phyloP scores from a whole-genome alignment of 495 filamentous ascomycete species.

The Sphaerosporella brunnea region DNA sequence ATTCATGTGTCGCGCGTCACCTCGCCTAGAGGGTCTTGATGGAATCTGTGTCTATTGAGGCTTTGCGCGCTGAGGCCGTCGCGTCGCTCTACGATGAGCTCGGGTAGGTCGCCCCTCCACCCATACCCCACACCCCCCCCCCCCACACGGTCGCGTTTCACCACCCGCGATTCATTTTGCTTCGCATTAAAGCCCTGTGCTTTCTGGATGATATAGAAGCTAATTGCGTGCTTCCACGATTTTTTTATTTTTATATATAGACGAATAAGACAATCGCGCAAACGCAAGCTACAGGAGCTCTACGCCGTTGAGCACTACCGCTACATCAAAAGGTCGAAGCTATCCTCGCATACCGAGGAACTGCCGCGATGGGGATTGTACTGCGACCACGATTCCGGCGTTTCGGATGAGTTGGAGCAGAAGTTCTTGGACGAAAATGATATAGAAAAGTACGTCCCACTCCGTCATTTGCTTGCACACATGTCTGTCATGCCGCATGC shows the following conservation, averaged over 20 bases:
- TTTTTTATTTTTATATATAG: slow-evolving; percentile 5
- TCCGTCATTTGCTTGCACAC: too few species aligned
- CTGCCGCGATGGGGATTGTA: slow-evolving; percentile 19
- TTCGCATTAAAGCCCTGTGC: not conserved
- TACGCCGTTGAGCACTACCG: slow-evolving; percentile 22
- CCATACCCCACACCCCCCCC: not conserved
- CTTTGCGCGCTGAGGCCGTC: slow-evolving; percentile 6
- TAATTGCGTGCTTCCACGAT: not conserved
- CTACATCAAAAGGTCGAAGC: slow-evolving; percentile 14
- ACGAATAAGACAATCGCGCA: slow-evolving; percentile 13
- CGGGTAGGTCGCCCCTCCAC: slow-evolving; percentile 2
- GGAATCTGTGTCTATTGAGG: slow-evolving; percentile 1
- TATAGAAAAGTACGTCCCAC: slow-evolving; percentile 16
- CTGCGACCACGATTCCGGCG: too few species aligned
- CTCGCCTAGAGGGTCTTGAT: not conserved
- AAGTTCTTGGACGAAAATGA: slow-evolving; percentile 25
- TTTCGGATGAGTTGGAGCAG: slow-evolving; percentile 19
- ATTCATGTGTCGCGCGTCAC: not conserved
- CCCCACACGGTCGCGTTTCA: slow-evolving; percentile 2
- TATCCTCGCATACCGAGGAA: slow-evolving; percentile 17
- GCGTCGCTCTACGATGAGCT: slow-evolving; percentile 5
- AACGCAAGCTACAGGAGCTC: slow-evolving; percentile 24
- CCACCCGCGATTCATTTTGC: not conserved
- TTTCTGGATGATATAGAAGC: not conserved
- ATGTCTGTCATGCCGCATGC: too few species aligned